Evolutionary conservation across 306 rosid species (phyloP), one percentile per base, ranked within the genome.

Genomic region (Glycyrrhiza uralensis): DNA sequence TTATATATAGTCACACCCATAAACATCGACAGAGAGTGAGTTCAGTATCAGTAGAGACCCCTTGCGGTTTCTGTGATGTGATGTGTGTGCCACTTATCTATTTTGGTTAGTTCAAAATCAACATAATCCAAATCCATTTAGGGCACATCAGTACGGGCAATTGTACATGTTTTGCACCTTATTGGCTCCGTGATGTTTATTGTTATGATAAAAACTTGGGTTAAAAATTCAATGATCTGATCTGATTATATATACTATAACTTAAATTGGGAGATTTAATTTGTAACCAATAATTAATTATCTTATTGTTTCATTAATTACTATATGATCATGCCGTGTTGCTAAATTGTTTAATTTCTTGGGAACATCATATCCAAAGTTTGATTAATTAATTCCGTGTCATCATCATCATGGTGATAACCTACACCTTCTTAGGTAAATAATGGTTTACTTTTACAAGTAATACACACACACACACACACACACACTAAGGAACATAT

Each of bases 71-170:
- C 55, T 51, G 5, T 71, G 87, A 83, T 79, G 84, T 71, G 87
- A 83, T 79, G 69, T 83, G 69, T 83, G 79, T 58, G 76, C 60
- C 74, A 71, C 55, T 71, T 51, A 61, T 58, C 69, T 47, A 66
- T 56, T n/a, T 56, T 38, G 66, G 55, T 78, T 56, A 68, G 49
- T 57, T 82, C 77, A 73, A 73, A 62, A 82, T 82, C 80, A 82
- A 44, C 29, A 60, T 62, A 54, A 77, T 55, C 77, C 13, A 24
- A 54, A 44, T 64, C 69, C 80, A 54, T 80, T 75, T 42, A 59
- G 54, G 73, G 62, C 33, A 69, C 77, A 75, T 51, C 6, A 38
- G 79, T 76, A 76, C 79, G 72, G 68, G 7, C 39, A n/a, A n/a
- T n/a, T 81, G 85, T 81, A 71, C 80, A 74, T 38, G 23, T 59